A percentile compares a stretch with the other conserved stretches of the same genome.
Conservation (phyloP, 179 eudicot genomes). For the Beta lomatogona region DNA sequence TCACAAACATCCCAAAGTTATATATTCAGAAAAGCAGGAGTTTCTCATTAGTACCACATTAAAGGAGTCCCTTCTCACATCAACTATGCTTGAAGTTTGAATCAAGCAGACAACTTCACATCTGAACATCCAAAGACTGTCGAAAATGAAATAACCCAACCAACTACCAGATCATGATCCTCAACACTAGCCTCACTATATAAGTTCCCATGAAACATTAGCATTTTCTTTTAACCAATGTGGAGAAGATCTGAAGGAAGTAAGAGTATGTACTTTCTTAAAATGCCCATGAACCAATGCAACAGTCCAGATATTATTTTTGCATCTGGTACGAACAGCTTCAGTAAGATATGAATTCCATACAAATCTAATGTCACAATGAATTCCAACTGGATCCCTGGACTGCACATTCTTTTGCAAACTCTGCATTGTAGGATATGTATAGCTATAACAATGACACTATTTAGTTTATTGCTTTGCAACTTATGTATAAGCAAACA, state of each 20-base stretch:
- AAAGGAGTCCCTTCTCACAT: neutral
- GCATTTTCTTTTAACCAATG: neutral
- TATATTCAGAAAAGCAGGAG: neutral
- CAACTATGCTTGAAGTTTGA: neutral
- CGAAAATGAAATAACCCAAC: no score
- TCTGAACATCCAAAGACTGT: neutral
- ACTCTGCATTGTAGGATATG: slow-evolving; percentile 93
- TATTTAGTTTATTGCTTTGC: no score
- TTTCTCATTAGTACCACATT: neutral
- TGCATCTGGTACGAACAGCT: slow-evolving; percentile 84
- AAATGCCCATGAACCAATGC: slow-evolving; percentile 91
- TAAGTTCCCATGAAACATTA: slow-evolving; percentile 13
- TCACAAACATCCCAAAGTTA: neutral
- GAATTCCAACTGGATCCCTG: slow-evolving; percentile 63
- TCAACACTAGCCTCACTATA: neutral
- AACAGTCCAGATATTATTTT: slow-evolving; percentile 88
- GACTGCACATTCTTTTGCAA: slow-evolving; percentile 84
- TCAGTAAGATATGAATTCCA: slow-evolving; percentile 94
- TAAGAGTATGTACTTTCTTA: slow-evolving; percentile 63
- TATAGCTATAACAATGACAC: slow-evolving; percentile 60
- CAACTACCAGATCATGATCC: neutral
- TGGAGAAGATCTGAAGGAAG: slow-evolving; percentile 3
- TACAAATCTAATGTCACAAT: slow-evolving; percentile 85
- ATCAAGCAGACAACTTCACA: neutral
- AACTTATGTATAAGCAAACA: no score